Evolutionary conservation across 176 grass and related monocot genomes (phyloP), one percentile per base, ranked within the genome.

Genomic region (Cocos nucifera): DNA sequence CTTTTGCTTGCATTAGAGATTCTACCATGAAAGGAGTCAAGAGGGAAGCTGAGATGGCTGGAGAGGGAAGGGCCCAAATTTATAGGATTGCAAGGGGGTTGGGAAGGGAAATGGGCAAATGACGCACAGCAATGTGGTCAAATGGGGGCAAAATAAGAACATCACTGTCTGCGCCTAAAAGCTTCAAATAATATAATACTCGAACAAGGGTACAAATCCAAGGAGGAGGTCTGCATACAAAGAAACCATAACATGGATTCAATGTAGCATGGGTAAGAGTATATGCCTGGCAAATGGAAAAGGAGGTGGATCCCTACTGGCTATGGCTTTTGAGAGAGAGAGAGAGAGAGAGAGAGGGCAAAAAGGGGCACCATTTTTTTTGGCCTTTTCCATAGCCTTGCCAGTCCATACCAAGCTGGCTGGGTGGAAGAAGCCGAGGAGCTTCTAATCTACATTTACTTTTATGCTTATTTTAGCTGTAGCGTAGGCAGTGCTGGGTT

Each of bases 11-110:
- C 35, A 44, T 44, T 44, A 12, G 35, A 44, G 9, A 12, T 44
- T 12, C 35, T 44, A 44, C 1, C 35, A 44, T 14, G 35, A 44
- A 44, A 44, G 35, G 35, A 44, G 8, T 9, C 2, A 1, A 66
- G 74, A 35, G 75, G 79, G 74, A 78, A 65, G 71, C 64, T 82
- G 78, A 66, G 30, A 16, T 6, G 55, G 7, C 26, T 49, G 5
- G 44, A 59, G 57, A 30, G 58, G 26, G 52, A 69, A 54, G 35
- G 35, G 28, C 28, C 35, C 75, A 76, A 76, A 82, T 21, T 53
- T 48, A 22, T 50, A 70, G 63, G 51, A 50, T 0, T 6, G 29
- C 50, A 17, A 23, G 51, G 58, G 44, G 54, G 9, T 21, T 64
- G 29, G 70, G 64, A 10, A 6, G 48, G 69, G 59, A 70, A 78